Evolutionary conservation across 306 rosid genomes (phyloP), one percentile per base, ranked within the genome.

Genomic region (Vachellia collinsii): DNA sequence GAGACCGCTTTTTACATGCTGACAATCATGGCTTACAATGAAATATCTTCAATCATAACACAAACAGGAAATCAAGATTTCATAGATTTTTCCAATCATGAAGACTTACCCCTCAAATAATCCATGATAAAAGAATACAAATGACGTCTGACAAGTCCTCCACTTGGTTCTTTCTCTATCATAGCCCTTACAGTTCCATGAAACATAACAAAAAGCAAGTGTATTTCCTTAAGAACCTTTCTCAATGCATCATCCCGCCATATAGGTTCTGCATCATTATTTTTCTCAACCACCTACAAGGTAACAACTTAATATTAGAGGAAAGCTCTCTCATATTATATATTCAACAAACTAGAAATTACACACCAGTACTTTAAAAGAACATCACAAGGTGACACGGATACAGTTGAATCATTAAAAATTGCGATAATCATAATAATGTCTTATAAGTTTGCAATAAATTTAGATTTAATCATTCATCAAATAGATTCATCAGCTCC

Each of bases 21-120:
- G 99, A 87, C 94, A 93, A 92, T 92, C 88, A 90, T 90, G 94
- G 89, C 92, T 91, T 86, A 86, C 94, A 90, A 95, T 95, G 98
- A 93, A 93, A 92, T 75, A 80, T 80, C 83, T 88, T 84, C 87
- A 92, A 92, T 87, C 82, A 68, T 77, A 84, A 84, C 81, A 71
- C 80, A 38, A 81, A 23, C 58, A n/a, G 75, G 77, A 76, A 86
- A 91, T 74, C 22, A 46, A 75, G 68, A 72, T 68, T 79, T 76
- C 50, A 56, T 29, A 74, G 74, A 76, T 56, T 81, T 69, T 76
- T 51, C 70, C 77, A 43, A n/a, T 61, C 20, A 25, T 81, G 77
- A 82, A 65, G 78, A 86, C 96, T 82, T 86, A 96, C 99, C 98
- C 88, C 92, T 84, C 46, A 93, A 88, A 90, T 96, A 93, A 74